Conservation (phyloP, 1,284 basidiomycete species). For the Xerocomus minutiporus region DNA sequence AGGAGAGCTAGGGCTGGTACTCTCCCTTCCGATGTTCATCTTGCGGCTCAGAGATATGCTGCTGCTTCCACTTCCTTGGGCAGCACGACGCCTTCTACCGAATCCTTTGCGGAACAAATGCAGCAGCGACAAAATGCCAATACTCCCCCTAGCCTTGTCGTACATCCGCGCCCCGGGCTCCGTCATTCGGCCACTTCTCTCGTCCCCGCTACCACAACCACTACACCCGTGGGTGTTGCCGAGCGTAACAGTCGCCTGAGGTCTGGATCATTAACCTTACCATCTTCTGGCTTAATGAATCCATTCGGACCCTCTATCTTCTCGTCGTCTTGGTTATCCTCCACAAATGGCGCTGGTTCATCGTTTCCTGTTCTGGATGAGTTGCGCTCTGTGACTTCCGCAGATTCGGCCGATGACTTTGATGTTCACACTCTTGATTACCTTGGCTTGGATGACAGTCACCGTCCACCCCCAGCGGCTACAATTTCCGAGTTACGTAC, state of each 20-base stretch:
- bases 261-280: slow-evolving; percentile 83
- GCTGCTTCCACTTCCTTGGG: slow-evolving; percentile 58
- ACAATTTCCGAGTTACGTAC: slow-evolving; percentile 81
- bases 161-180: slow-evolving; percentile 60
- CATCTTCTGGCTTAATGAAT: slow-evolving; percentile 73
- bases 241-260: slow-evolving; percentile 78
- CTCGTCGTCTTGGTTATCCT: slow-evolving; percentile 81
- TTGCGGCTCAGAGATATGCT: slow-evolving; percentile 77
- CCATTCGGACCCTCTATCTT: slow-evolving; percentile 86
- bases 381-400: slow-evolving; percentile 71
- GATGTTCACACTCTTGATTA: slow-evolving; percentile 93
- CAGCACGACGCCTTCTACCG: slow-evolving; percentile 54
- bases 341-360: slow-evolving; percentile 50
- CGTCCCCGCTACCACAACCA: slow-evolving; percentile 53
- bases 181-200: slow-evolving; percentile 61
- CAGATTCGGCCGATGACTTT: slow-evolving; percentile 81
- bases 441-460: slow-evolving; percentile 81
- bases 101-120: slow-evolving; percentile 59
- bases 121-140: slow-evolving; percentile 45
- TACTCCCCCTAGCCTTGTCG: slow-evolving; percentile 41
- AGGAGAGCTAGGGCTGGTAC: slow-evolving; percentile 85
- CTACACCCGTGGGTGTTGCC: slow-evolving; percentile 52
- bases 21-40: slow-evolving; percentile 82
- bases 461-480: slow-evolving; percentile 65
- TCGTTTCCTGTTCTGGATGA: slow-evolving; percentile 70